Conservation (phyloP, 345 rosid species). For the Sonneratia alba region DNA sequence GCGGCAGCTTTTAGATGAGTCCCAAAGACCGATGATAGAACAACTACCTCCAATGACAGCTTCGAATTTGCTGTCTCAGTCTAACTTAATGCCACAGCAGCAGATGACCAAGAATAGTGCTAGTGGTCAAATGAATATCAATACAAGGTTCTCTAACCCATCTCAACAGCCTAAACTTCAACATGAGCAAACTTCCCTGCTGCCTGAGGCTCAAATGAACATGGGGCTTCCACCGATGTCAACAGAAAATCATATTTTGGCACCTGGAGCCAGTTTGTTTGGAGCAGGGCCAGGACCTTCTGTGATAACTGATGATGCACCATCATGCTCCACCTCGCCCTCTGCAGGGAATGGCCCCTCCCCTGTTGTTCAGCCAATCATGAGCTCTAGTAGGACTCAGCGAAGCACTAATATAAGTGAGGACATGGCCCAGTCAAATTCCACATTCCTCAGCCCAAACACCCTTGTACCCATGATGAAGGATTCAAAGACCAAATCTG, state of each 20-base stretch:
- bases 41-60: constrained; percentile 27
- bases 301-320: constrained; percentile 44
- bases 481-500: constrained; percentile 39
- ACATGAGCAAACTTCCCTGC: constrained; percentile 31
- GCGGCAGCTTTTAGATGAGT: constrained; percentile 38
- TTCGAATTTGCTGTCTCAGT: constrained; percentile 27
- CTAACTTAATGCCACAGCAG: constrained; percentile 29
- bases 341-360: constrained; percentile 33
- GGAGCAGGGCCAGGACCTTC: constrained; percentile 35
- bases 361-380: constrained; percentile 28
- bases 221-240: constrained; percentile 21
- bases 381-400: constrained; percentile 16
- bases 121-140: constrained; percentile 26
- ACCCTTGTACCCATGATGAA: constrained; percentile 24
- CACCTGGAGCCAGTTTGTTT: constrained; percentile 24
- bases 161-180: constrained; percentile 31
- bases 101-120: constrained; percentile 17
- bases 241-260: constrained; percentile 20
- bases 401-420: constrained; percentile 26
- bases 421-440: constrained; percentile 41
- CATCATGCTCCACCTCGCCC: constrained; percentile 54
- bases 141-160: constrained; percentile 23
- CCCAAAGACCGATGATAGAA: constrained; percentile 37
- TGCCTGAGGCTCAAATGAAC: constrained; percentile 33
- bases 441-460: constrained; percentile 27